phyloP scores from a whole-genome alignment of 305 asterid genomes.

The Rubia occidens region DNA sequence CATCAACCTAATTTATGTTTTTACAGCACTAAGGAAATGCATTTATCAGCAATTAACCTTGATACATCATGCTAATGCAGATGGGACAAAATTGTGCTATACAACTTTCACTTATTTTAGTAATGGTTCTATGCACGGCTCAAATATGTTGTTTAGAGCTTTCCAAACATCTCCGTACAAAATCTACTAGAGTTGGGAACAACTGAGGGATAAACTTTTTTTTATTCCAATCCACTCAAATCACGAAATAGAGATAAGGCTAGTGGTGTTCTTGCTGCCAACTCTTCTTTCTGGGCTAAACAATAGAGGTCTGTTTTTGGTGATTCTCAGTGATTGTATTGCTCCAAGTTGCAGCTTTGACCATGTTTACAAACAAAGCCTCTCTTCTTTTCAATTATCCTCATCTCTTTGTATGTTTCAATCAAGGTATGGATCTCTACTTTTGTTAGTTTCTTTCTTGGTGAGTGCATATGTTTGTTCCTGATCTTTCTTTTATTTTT shows the following conservation, averaged over 20 bases:
- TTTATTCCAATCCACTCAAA: conserved; percentile 46
- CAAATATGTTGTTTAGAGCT: conserved; percentile 52
- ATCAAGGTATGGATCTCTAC: too few relatives aligned
- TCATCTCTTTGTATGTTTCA: too few relatives aligned
- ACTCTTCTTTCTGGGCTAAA: conserved; percentile 86
- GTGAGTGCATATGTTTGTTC: too few relatives aligned
- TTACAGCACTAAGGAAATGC: background rate
- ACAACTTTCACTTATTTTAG: conserved; percentile 25
- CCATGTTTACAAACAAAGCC: conserved; percentile 38
- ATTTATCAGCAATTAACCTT: background rate
- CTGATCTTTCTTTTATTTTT: too few relatives aligned
- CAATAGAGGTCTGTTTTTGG: conserved; percentile 26
- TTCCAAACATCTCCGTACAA: conserved; percentile 86
- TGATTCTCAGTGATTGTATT: too few relatives aligned
- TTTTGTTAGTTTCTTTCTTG: too few relatives aligned
- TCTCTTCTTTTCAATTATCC: too few relatives aligned
- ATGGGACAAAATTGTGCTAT: background rate
- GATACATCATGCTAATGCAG: too few relatives aligned
- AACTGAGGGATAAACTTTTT: conserved; percentile 44
- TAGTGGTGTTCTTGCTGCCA: conserved; percentile 78
- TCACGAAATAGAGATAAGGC: conserved; percentile 53
- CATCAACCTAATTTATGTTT: too few relatives aligned
- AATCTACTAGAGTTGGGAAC: conserved; percentile 72
- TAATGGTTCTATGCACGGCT: conserved; percentile 66
- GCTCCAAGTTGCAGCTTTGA: conserved; percentile 81